Evolutionary conservation across 2,329 filamentous ascomycete species (phyloP).

Genomic region (Drechslera avenae): DNA sequence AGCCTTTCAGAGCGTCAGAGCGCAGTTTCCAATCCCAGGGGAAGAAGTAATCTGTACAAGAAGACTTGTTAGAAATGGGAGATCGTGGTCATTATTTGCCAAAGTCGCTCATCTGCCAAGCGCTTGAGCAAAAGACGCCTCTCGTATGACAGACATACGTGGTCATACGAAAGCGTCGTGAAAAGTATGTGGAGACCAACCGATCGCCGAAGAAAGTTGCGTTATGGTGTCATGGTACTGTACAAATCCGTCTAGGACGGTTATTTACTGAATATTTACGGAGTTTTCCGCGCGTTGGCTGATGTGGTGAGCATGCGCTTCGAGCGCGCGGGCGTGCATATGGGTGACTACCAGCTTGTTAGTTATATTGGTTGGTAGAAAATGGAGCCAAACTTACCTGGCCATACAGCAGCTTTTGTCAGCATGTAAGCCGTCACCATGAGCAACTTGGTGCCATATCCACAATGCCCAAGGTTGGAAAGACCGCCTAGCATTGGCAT

Average conservation of each 20-base stretch:
- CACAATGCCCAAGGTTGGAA: constrained; percentile 64
- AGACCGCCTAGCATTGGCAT: constrained; percentile 58
- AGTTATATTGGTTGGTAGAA: constrained; percentile 28
- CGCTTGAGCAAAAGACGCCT: neutral
- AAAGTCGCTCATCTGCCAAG: neutral
- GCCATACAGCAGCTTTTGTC: constrained; percentile 90
- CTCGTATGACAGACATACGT: neutral
- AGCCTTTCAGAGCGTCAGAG: neutral
- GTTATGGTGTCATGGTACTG: constrained; percentile 18
- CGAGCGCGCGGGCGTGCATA: constrained; percentile 69
- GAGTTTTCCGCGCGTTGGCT: constrained; percentile 63
- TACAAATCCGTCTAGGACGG: constrained; percentile 20
- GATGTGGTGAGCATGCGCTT: constrained; percentile 67
- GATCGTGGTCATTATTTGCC: neutral
- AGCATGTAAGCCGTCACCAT: constrained; percentile 85
- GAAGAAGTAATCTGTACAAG: constrained; percentile 10
- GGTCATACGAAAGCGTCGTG: neutral
- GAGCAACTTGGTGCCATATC: constrained; percentile 84
- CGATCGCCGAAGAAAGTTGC: neutral
- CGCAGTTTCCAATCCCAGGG: neutral
- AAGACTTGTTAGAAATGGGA: neutral
- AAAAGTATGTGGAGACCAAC: neutral
- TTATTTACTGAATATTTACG: constrained; percentile 36
- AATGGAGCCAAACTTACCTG: constrained; percentile 64
- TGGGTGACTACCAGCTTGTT: constrained; percentile 61